Percentiles rank a stretch among this genome's conserved stretches.
These are phyloP conservation scores for Pugionium dolabratum DNA, from an alignment of 345 rosid species.

Conservation along the genomic window DNA sequence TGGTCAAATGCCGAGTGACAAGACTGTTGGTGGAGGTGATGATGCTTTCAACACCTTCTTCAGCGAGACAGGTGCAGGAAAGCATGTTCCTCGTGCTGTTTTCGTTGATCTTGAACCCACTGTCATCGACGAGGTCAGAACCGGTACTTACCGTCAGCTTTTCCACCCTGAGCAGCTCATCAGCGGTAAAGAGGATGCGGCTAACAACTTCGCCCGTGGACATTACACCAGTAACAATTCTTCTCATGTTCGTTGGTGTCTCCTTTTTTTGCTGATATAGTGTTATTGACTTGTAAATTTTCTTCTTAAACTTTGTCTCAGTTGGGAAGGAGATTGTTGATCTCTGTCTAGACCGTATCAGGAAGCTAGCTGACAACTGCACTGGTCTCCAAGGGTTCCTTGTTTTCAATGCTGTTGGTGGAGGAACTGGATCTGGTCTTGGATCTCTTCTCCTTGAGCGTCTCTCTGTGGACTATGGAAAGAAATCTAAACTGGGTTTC, in stretches of 20 bases:
- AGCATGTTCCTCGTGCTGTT: conserved; percentile 87
- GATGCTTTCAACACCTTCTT: conserved; percentile 94
- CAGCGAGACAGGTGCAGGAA: conserved; percentile 88
- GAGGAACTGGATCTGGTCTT: conserved; percentile 86
- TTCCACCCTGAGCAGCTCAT: conserved; percentile 95
- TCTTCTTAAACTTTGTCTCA: conserved; percentile 21
- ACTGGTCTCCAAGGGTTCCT: conserved; percentile 89
- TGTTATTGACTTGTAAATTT: conserved; percentile 14
- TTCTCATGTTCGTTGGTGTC: conserved; percentile 5
- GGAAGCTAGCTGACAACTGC: conserved; percentile 83
- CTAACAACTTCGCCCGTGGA: conserved; percentile 91
- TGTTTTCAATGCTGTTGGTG: conserved; percentile 75
- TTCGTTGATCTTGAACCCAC: conserved; percentile 85
- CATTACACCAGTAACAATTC: conserved; percentile 66
- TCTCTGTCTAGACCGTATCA: conserved; percentile 73
- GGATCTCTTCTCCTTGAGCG: conserved; percentile 81
- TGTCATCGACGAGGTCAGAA: conserved; percentile 81
- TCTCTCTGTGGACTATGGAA: conserved; percentile 83
- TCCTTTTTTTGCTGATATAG: background rate
- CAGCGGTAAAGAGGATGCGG: conserved; percentile 91
- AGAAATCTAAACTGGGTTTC: conserved; percentile 87
- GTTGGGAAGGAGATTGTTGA: conserved; percentile 90
- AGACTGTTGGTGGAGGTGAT: conserved; percentile 52
- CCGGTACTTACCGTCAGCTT: conserved; percentile 75
- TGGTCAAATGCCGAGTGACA: conserved; percentile 50